These are phyloP conservation scores for Saccharomyces pastorianus DNA, from an alignment of 1,139 yeast genomes.

Conservation along the genomic window DNA sequence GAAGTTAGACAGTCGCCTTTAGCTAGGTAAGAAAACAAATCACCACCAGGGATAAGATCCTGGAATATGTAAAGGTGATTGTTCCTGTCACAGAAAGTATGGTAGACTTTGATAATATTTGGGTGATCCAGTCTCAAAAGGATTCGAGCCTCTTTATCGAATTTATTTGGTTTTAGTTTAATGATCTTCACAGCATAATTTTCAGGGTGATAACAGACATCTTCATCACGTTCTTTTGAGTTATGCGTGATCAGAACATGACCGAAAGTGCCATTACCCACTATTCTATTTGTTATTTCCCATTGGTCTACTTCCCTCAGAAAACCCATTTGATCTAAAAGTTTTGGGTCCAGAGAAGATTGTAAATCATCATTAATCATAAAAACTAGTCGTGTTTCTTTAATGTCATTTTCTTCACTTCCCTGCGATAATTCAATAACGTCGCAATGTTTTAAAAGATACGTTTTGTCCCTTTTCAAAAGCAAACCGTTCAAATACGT, in stretches of 20 bases:
- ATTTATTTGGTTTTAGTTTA: conserved; percentile 29
- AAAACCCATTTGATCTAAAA: conserved; percentile 18
- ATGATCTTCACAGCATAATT: conserved; percentile 49
- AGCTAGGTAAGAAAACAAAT: conserved; percentile 52
- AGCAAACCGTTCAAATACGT: conserved; percentile 38
- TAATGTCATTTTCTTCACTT: conserved; percentile 3
- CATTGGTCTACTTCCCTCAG: conserved; percentile 33
- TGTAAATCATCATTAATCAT: background rate
- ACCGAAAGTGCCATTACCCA: conserved; percentile 61
- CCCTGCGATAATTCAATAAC: conserved; percentile 36
- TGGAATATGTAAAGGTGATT: conserved; percentile 42
- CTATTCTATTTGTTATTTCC: conserved; percentile 37
- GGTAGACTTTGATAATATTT: conserved; percentile 39
- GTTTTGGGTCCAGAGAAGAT: conserved; percentile 6
- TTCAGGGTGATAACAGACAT: conserved; percentile 11
- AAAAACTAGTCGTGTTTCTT: background rate
- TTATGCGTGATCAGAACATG: conserved; percentile 34
- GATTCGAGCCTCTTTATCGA: conserved; percentile 39
- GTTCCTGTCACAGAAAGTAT: conserved; percentile 35
- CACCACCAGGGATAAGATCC: conserved; percentile 55
- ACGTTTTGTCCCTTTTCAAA: conserved; percentile 33
- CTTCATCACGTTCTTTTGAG: background rate
- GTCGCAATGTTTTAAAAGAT: conserved; percentile 41
- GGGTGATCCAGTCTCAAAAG: conserved; percentile 37
- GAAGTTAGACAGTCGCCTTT: conserved; percentile 37